Base-by-base conservation (phyloP, 2,329 filamentous ascomycete species). In the Aureobasidium melanogenum region DNA sequence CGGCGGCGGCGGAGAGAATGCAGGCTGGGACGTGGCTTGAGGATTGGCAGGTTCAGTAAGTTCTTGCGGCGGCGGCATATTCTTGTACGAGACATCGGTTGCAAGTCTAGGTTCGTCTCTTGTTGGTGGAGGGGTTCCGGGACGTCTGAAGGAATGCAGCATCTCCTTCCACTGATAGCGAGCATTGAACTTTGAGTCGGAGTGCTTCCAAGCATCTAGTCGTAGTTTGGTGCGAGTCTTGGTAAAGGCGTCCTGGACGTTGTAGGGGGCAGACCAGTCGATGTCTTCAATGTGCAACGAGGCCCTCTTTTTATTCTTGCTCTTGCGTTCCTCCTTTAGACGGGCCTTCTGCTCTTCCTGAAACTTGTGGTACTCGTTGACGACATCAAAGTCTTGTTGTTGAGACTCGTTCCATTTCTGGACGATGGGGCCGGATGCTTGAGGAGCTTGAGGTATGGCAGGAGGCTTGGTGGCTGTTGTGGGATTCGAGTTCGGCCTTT, bases 231-330 rank as follows among this genome's bases (percentile, higher is more conserved):
- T 59, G 17, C 56, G 56, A 17, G 56, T 59, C 44, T 59, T 59
- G 14, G 36, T 50, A 10, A 59, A 59, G 9, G 92, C 91, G 41
- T 88, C 79, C 12, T 87, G 80, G 0, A 91, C 89, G 69, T 96
- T 92, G 72, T 96, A 97, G 26, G 94, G 83, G 71, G 95, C 91
- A 71, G 96, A 88, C 91, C 91, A 97, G 70, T 96, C 87, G 15
- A 63, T 58, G 28, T 61, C 61, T 19, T 52, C 39, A 4, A 48
- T 28, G 5, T 63, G 66, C 63, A 38, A 58, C 34, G 50, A 38
- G 64, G 63, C 75, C 74, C n/a, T n/a, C n/a, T 32, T 81, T 73
- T 50, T 79, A 78, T 65, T 82, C 80, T 63, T 84, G 82, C 68
- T 84, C 82, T 73, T 86, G 87, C 79, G 89, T 89, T 74, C 87